phyloP scores from a whole-genome alignment of 2,329 filamentous ascomycete species.

The Ceratocystis cubensis region DNA sequence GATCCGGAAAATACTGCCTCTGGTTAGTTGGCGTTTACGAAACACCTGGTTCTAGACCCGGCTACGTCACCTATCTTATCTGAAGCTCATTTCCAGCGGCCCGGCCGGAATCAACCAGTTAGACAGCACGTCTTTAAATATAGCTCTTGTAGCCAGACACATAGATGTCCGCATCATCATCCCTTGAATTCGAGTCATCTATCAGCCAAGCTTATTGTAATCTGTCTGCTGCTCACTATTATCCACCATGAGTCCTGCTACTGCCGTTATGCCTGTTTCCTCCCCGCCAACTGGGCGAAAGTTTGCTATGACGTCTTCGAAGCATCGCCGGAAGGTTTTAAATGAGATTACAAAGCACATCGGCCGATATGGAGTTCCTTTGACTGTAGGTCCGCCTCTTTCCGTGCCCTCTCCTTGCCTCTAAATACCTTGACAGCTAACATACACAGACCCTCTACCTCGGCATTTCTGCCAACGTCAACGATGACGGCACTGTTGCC shows the following conservation, averaged over 20 bases:
- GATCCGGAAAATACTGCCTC: background rate
- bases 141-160: background rate
- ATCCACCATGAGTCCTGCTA: conserved; percentile 7
- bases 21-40: background rate
- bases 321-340: conserved; percentile 37
- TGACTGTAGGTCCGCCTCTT: conserved; percentile 31
- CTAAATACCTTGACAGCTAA: background rate
- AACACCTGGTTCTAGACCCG: background rate
- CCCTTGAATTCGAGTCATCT: background rate
- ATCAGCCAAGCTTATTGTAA: conserved; percentile 10
- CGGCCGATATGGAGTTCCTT: conserved; percentile 34
- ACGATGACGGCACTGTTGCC: conserved; percentile 40
- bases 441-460: conserved; percentile 42
- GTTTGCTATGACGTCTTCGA: conserved; percentile 35
- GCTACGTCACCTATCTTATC: background rate
- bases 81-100: background rate
- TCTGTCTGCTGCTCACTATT: background rate
- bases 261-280: background rate
- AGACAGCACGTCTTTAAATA: conserved; percentile 1
- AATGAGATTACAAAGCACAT: conserved; percentile 34
- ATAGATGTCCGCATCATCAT: background rate
- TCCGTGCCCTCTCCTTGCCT: background rate
- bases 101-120: background rate
- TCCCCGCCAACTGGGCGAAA: conserved; percentile 25
- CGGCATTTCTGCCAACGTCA: conserved; percentile 46